Evolutionary conservation across 805 yeast species (phyloP).

Genomic region (Zygotorulaspora florentina): DNA sequence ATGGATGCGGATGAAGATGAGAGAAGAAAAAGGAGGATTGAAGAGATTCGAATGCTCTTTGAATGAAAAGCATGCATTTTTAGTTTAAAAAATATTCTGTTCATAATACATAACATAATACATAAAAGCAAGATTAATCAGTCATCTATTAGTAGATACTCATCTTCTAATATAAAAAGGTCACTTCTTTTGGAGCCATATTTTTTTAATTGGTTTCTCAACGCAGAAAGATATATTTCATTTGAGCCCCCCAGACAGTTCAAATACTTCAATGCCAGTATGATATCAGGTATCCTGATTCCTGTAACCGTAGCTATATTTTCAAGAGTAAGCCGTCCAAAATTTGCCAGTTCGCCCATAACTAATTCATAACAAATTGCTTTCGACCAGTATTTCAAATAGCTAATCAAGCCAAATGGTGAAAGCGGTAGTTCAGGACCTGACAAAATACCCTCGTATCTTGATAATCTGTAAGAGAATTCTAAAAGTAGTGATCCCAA

Average conservation of each 20-base stretch:
- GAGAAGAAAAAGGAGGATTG: conserved; percentile 61
- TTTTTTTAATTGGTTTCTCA: conserved; percentile 20
- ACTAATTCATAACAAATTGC: conserved; percentile 43
- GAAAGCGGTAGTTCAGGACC: conserved; percentile 94
- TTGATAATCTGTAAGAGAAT: conserved; percentile 74
- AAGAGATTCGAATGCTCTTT: conserved; percentile 66
- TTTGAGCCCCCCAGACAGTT: conserved; percentile 36
- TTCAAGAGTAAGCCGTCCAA: conserved; percentile 40
- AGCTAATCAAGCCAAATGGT: conserved; percentile 71
- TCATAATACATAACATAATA: neutral
- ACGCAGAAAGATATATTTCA: conserved; percentile 14
- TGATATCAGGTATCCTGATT: conserved; percentile 57
- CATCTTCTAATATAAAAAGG: conserved; percentile 22
- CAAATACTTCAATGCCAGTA: conserved; percentile 57
- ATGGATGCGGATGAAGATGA: conserved; percentile 74
- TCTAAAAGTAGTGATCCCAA: conserved; percentile 79
- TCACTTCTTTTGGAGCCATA: conserved; percentile 3
- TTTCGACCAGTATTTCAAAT: conserved; percentile 71
- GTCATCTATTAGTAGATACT: conserved; percentile 28
- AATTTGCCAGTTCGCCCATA: conserved; percentile 38
- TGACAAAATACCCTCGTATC: conserved; percentile 57
- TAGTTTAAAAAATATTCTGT: neutral
- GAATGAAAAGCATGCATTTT: conserved; percentile 30
- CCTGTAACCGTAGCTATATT: conserved; percentile 56
- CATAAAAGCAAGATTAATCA: neutral